A percentile compares a stretch with the other conserved stretches of the same genome.
These are phyloP conservation scores for Ophiocordyceps camponoti-floridani DNA, from an alignment of 2,329 filamentous ascomycete species.

Conservation along the genomic window DNA sequence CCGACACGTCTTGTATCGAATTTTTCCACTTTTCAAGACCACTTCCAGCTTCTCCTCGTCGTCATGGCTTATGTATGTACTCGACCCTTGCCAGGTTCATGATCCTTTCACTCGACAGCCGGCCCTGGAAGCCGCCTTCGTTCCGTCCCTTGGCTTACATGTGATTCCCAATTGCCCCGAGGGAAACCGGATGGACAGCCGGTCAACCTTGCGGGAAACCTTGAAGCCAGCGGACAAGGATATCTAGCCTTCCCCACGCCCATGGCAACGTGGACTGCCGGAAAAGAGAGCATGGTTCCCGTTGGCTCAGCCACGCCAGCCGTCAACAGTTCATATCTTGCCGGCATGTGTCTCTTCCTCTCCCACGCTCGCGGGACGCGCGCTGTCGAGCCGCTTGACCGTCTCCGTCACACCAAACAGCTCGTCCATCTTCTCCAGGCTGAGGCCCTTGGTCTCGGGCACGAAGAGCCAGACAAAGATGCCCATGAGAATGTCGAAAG, in stretches of 20 bases:
- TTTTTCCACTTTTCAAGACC: too few species aligned
- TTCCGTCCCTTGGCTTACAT: neutral
- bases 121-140: neutral
- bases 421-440: slow-evolving; percentile 48
- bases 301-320: neutral
- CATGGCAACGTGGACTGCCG: neutral
- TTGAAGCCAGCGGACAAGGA: neutral
- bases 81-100: too few species aligned
- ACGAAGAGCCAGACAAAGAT: slow-evolving; percentile 49
- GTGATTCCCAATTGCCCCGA: neutral
- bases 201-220: neutral
- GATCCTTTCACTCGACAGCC: too few species aligned
- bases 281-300: too few species aligned
- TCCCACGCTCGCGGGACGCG: slow-evolving; percentile 7
- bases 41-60: too few species aligned
- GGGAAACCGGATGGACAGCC: neutral
- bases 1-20: too few species aligned
- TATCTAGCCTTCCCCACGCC: neutral
- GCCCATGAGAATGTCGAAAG: slow-evolving; percentile 47
- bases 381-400: slow-evolving; percentile 12
- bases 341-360: slow-evolving; percentile 7
- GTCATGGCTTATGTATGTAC: too few species aligned
- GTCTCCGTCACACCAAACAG: slow-evolving; percentile 41
- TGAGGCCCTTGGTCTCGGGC: slow-evolving; percentile 51
- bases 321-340: slow-evolving; percentile 4